A percentile compares a stretch with the other conserved stretches of the same genome.
These are phyloP conservation scores for Yamadazyma songkhlaensis DNA, from an alignment of 1,139 yeast genomes.

Conservation along the genomic window DNA sequence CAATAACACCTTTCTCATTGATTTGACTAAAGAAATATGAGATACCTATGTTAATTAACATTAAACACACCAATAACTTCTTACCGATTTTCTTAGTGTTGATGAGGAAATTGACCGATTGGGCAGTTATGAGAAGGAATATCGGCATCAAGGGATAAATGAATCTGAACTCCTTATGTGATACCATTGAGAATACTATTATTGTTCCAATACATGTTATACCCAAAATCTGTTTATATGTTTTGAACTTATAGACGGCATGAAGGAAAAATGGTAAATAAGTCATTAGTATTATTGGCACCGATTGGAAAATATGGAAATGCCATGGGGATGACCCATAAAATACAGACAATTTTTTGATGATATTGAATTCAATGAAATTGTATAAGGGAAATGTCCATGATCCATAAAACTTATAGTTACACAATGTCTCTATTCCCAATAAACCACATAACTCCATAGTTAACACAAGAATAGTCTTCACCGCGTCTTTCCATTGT, in stretches of 20 bases:
- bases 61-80: conserved; percentile 11
- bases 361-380: conserved; percentile 73
- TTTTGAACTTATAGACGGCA: conserved; percentile 13
- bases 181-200: conserved; percentile 56
- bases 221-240: conserved; percentile 17
- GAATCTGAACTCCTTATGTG: conserved; percentile 90
- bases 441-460: conserved; percentile 9
- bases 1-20: conserved; percentile 86
- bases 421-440: conserved; percentile 32
- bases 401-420: conserved; percentile 57
- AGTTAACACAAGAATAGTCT: conserved; percentile 2
- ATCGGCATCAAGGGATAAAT: conserved; percentile 85
- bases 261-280: conserved; percentile 55
- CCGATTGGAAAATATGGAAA: conserved; percentile 77
- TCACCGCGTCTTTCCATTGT: background rate
- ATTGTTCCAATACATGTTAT: conserved; percentile 41
- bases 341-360: conserved; percentile 70
- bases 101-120: conserved; percentile 10
- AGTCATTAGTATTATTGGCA: conserved; percentile 71
- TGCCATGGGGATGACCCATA: conserved; percentile 88
- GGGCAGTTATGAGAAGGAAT: conserved; percentile 32
- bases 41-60: conserved; percentile 41
- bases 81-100: conserved; percentile 6
- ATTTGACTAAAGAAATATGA: conserved; percentile 55
- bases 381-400: conserved; percentile 62